A percentile compares a stretch with the other conserved stretches of the same genome.
Evolutionary conservation across 768 basidiomycete species (phyloP).

Genomic region (Amanita rubescens): DNA sequence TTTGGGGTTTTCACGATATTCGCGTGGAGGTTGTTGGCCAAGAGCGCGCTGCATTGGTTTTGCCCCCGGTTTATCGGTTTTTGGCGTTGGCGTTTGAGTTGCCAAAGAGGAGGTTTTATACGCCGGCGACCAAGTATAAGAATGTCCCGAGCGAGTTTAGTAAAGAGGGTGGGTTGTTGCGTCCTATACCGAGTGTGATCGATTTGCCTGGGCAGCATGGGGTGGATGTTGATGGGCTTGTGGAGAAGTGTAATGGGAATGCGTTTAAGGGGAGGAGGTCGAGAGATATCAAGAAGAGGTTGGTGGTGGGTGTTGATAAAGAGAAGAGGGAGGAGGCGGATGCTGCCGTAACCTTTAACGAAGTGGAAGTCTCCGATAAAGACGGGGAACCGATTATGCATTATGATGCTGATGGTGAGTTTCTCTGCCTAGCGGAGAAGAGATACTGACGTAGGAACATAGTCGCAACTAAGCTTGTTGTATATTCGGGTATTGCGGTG

Average conservation of each 20-base stretch:
- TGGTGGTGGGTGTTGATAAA: constrained; percentile 13
- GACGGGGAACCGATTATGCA: constrained; percentile 44
- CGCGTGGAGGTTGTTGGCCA: constrained; percentile 82
- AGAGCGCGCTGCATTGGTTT: constrained; percentile 63
- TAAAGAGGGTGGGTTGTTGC: constrained; percentile 32
- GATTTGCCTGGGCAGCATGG: constrained; percentile 54
- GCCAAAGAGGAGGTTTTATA: constrained; percentile 84
- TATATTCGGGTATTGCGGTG: constrained; percentile 81
- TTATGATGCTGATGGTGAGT: constrained; percentile 81
- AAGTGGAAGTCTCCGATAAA: constrained; percentile 29
- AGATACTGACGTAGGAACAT: neutral
- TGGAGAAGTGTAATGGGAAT: constrained; percentile 31
- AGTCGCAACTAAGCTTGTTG: constrained; percentile 88
- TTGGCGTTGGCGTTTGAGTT: constrained; percentile 61
- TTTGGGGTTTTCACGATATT: constrained; percentile 70
- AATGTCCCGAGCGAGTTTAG: constrained; percentile 50
- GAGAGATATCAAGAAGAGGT: constrained; percentile 6
- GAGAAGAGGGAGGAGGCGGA: constrained; percentile 16
- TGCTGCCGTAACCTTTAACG: neutral
- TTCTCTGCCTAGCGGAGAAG: neutral
- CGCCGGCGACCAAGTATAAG: constrained; percentile 84
- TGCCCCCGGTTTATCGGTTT: constrained; percentile 81
- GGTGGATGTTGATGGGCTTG: constrained; percentile 25
- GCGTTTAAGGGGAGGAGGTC: constrained; percentile 12
- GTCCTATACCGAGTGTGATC: constrained; percentile 79